Conservation (phyloP, 768 basidiomycete species). For the Strobilomyces dryophilus region DNA sequence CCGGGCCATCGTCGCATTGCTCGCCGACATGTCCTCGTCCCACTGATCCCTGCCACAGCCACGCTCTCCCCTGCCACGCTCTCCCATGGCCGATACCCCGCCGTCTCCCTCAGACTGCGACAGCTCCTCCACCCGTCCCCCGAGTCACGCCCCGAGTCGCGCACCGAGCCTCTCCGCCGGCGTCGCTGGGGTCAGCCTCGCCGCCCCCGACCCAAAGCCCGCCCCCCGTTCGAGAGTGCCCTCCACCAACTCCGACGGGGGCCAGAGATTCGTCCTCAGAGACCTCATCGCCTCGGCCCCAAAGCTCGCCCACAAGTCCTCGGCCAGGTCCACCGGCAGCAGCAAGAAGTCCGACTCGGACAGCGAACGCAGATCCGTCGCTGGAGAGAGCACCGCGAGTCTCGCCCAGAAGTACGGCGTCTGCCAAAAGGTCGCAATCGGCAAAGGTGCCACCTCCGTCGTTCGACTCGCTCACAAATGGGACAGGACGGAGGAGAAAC, state of each 20-base stretch:
- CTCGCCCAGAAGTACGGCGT: constrained; percentile 92
- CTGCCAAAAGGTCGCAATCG: constrained; percentile 95
- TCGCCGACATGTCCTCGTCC: background rate
- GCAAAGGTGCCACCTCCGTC: constrained; percentile 97
- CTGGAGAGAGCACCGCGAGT: constrained; percentile 51
- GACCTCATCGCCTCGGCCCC: constrained; percentile 71
- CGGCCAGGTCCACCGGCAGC: constrained; percentile 64
- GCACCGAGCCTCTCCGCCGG: too few species aligned
- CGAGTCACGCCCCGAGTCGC: constrained; percentile 50
- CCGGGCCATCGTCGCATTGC: constrained; percentile 12
- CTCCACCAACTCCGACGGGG: constrained; percentile 52
- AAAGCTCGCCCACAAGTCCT: constrained; percentile 68
- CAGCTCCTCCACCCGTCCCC: constrained; percentile 57
- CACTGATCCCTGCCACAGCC: constrained; percentile 5
- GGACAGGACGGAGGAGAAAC: constrained; percentile 94
- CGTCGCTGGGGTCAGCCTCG: too few species aligned
- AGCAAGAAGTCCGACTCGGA: constrained; percentile 70
- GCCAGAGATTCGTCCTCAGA: constrained; percentile 80
- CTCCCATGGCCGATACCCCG: constrained; percentile 37
- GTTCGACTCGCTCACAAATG: constrained; percentile 97
- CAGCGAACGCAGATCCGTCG: constrained; percentile 39
- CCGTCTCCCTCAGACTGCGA: constrained; percentile 57
- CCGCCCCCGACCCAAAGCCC: constrained; percentile 16
- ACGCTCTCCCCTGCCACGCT: constrained; percentile 30
- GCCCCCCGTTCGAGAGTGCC: constrained; percentile 32